phyloP scores from a whole-genome alignment of 768 basidiomycete species.

The Mrakia frigida region DNA sequence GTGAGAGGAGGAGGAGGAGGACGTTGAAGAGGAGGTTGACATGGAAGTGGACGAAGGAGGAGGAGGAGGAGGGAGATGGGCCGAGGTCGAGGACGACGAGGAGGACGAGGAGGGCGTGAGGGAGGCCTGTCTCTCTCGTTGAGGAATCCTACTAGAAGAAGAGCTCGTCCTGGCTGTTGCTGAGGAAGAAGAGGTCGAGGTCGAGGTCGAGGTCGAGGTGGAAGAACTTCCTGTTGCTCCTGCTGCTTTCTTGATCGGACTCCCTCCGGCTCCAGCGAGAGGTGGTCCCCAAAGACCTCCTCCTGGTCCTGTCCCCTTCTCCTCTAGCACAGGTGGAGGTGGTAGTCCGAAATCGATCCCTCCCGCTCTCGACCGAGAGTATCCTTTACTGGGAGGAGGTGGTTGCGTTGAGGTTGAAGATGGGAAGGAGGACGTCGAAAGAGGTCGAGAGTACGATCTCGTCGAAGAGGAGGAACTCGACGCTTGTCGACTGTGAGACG shows the following conservation, averaged over 20 bases:
- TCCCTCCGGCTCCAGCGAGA: neutral
- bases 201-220: too few species aligned
- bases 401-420: neutral
- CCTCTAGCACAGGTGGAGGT: neutral
- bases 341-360: slow-evolving; percentile 24
- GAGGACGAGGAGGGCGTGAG: neutral
- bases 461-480: neutral
- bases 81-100: neutral
- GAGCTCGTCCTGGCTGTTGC: neutral
- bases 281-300: neutral
- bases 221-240: too few species aligned
- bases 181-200: too few species aligned
- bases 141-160: neutral
- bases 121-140: neutral
- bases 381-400: neutral
- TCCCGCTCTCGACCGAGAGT: slow-evolving; percentile 10
- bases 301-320: neutral
- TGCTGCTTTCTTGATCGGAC: neutral
- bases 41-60: neutral
- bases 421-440: neutral
- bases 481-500: neutral
- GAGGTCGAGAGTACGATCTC: neutral
- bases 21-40: neutral
- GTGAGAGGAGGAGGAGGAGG: neutral
- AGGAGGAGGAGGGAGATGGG: neutral